A percentile compares a stretch with the other conserved stretches of the same genome.
These are phyloP conservation scores for Kwoniella newhampshirensis DNA, from an alignment of 768 basidiomycete genomes.

Conservation along the genomic window DNA sequence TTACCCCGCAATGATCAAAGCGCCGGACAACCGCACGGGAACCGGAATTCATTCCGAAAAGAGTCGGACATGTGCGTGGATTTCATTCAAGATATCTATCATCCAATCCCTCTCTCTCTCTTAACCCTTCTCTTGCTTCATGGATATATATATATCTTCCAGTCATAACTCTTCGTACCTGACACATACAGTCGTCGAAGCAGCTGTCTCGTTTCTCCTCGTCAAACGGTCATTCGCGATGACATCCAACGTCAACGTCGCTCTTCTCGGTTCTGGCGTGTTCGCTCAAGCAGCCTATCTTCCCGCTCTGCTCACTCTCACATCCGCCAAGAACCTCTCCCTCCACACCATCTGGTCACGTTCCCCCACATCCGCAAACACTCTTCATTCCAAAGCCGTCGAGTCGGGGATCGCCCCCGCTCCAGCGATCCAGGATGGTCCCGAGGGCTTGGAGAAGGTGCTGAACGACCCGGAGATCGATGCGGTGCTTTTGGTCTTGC, in stretches of 20 bases:
- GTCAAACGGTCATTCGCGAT: too few relatives aligned
- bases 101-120: too few relatives aligned
- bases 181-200: too few relatives aligned
- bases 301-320: slow-evolving; percentile 66
- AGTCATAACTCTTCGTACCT: too few relatives aligned
- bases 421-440: slow-evolving; percentile 20
- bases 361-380: slow-evolving; percentile 61
- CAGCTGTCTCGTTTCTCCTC: too few relatives aligned
- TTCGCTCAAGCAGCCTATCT: slow-evolving; percentile 63
- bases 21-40: too few relatives aligned
- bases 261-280: slow-evolving; percentile 77
- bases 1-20: slow-evolving; percentile 5
- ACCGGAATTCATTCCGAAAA: too few relatives aligned
- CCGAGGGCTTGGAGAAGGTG: slow-evolving; percentile 54
- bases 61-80: too few relatives aligned
- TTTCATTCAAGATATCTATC: too few relatives aligned
- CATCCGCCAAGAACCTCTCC: slow-evolving; percentile 56
- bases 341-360: slow-evolving; percentile 78
- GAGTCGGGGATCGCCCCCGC: slow-evolving; percentile 49
- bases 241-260: slow-evolving; percentile 58
- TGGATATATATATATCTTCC: too few relatives aligned
- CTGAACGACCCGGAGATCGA: slow-evolving; percentile 68
- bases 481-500: slow-evolving; percentile 72
- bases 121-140: too few relatives aligned
- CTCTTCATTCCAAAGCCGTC: slow-evolving; percentile 56